Evolutionary conservation across 1,139 yeast genomes (phyloP).

Genomic region (Saccharomyces hybrid): DNA sequence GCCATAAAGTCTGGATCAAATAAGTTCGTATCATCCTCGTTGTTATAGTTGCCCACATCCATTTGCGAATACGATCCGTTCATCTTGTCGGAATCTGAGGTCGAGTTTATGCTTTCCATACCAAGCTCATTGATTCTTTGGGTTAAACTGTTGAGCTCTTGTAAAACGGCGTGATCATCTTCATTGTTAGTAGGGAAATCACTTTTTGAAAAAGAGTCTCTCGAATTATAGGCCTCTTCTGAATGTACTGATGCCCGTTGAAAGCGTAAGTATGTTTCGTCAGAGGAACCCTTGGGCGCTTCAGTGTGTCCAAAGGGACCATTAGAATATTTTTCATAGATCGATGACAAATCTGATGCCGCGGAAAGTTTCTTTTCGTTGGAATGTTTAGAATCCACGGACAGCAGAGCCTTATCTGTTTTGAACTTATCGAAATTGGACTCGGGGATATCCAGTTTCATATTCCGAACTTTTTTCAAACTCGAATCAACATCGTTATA

Average conservation of each 20-base stretch:
- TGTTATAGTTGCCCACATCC: background rate
- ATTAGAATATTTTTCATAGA: slow-evolving; percentile 4
- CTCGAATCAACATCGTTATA: background rate
- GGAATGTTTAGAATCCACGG: background rate
- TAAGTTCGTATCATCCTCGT: slow-evolving; percentile 16
- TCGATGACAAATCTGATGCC: slow-evolving; percentile 4
- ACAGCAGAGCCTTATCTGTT: background rate
- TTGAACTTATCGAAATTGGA: slow-evolving; percentile 1
- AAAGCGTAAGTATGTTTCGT: background rate
- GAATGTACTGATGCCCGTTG: background rate
- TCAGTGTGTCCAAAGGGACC: background rate
- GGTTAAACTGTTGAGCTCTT: slow-evolving; percentile 14
- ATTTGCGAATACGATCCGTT: background rate
- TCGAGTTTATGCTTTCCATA: slow-evolving; percentile 6
- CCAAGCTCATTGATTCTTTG: slow-evolving; percentile 19
- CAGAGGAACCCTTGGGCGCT: background rate
- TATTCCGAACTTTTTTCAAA: background rate
- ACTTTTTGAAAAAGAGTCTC: background rate
- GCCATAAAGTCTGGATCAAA: slow-evolving; percentile 32
- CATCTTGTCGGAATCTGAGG: background rate
- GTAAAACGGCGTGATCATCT: slow-evolving; percentile 3
- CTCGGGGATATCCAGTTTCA: background rate
- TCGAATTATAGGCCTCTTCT: background rate
- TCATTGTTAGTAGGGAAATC: background rate
- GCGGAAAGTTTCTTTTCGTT: slow-evolving; percentile 3